Conservation (phyloP, 192 early-diverging fungal species). For the Podila verticillata region DNA sequence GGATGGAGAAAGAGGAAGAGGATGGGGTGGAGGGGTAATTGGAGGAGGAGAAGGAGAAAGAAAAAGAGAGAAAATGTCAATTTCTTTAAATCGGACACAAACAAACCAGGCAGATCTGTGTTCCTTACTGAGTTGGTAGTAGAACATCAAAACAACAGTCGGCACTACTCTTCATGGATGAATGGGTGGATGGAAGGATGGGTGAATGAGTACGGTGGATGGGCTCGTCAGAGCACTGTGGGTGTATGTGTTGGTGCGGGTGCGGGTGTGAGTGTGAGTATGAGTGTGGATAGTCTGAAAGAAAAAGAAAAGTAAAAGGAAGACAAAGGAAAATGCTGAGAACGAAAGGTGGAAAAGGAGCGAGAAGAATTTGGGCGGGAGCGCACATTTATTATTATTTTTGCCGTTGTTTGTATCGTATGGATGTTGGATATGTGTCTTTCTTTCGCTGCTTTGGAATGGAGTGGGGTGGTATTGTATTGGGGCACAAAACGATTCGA, state of each 20-base stretch:
- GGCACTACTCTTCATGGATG: background rate
- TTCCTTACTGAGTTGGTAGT: background rate
- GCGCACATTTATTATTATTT: background rate
- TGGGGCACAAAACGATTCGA: no score
- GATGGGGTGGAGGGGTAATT: background rate
- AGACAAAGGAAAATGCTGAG: background rate
- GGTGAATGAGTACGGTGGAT: background rate
- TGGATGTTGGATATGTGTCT: no score
- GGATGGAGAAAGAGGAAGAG: background rate
- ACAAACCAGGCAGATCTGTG: no score
- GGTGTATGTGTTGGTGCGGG: no score
- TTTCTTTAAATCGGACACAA: no score
- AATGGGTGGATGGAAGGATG: background rate
- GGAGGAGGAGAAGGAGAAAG: background rate
- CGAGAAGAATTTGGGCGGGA: background rate
- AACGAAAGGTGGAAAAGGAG: background rate
- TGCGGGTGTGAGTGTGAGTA: no score
- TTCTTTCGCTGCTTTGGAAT: no score
- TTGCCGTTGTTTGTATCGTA: background rate
- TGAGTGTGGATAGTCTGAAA: no score
- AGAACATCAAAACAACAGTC: background rate
- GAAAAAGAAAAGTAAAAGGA: background rate
- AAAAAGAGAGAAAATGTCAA: background rate
- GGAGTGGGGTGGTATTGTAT: no score
- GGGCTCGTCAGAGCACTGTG: background rate